These are phyloP conservation scores for Sideroxylon spinosum DNA, from an alignment of 179 eudicot species.

Conservation along the genomic window DNA sequence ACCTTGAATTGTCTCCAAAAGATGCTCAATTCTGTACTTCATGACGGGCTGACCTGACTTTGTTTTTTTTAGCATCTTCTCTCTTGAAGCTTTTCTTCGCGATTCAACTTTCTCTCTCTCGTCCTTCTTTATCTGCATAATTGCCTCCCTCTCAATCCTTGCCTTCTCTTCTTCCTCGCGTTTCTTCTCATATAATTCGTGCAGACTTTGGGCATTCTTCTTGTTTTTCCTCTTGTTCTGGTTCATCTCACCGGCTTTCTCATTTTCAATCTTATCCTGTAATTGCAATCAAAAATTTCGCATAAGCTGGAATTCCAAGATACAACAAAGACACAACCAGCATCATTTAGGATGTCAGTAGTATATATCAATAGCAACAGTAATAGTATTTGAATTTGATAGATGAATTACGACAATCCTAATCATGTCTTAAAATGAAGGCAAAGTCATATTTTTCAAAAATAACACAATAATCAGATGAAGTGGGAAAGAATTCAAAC, in stretches of 20 bases:
- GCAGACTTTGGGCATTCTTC: constrained; percentile 43
- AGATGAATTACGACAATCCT: background rate
- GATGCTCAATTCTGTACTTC: constrained; percentile 87
- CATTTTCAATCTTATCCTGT: constrained; percentile 26
- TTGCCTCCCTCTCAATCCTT: constrained; percentile 63
- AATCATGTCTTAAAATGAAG: background rate
- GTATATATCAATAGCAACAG: background rate
- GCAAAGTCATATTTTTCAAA: background rate
- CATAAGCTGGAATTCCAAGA: background rate
- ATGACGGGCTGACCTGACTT: constrained; percentile 85
- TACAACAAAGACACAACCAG: background rate
- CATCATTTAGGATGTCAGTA: background rate
- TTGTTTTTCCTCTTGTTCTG: constrained; percentile 36
- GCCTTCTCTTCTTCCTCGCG: constrained; percentile 70
- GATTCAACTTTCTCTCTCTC: constrained; percentile 55
- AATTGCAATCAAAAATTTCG: background rate
- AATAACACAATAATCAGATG: background rate
- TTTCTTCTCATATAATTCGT: constrained; percentile 56
- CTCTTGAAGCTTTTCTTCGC: constrained; percentile 58
- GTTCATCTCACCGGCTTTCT: constrained; percentile 19
- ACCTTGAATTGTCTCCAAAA: constrained; percentile 63
- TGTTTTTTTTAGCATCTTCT: constrained; percentile 87
- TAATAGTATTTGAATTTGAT: background rate
- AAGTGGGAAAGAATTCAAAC: constrained; percentile 25
- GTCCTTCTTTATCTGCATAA: constrained; percentile 53